Evolutionary conservation across 495 filamentous ascomycete species (phyloP).

Genomic region (Oidiodendron maius): DNA sequence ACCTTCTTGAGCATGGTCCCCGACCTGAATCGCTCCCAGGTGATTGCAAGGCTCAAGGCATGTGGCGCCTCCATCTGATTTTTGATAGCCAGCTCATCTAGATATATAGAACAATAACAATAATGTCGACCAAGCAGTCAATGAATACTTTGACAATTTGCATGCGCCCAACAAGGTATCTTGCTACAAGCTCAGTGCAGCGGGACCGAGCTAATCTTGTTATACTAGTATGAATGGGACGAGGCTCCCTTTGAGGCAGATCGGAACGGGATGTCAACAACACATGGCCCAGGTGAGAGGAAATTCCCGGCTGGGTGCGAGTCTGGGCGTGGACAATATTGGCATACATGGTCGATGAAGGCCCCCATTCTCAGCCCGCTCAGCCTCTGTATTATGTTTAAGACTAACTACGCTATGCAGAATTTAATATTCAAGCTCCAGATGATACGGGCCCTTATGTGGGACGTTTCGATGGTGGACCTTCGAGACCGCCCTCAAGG

Average conservation of each 20-base stretch:
- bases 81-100: background rate
- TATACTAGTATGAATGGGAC: constrained; percentile 35
- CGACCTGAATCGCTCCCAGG: constrained; percentile 25
- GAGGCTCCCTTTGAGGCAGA: constrained; percentile 37
- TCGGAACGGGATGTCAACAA: constrained; percentile 30
- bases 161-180: constrained; percentile 1
- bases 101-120: constrained; percentile 36
- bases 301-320: no score
- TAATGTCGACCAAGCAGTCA: constrained; percentile 34
- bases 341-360: no score
- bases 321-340: no score
- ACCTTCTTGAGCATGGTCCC: constrained; percentile 24
- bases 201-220: background rate
- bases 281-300: background rate
- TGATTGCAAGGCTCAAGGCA: constrained; percentile 35
- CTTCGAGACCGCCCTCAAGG: constrained; percentile 66
- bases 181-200: background rate
- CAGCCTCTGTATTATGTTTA: no score
- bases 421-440: constrained; percentile 50
- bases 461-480: constrained; percentile 38
- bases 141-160: constrained; percentile 38
- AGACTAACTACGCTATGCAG: no score
- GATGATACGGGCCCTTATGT: constrained; percentile 38
- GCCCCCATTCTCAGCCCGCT: no score
- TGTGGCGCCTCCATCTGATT: background rate